These are phyloP conservation scores for Gracilariopsis chorda DNA, from an alignment of 23 red algal species.

Conservation along the genomic window DNA sequence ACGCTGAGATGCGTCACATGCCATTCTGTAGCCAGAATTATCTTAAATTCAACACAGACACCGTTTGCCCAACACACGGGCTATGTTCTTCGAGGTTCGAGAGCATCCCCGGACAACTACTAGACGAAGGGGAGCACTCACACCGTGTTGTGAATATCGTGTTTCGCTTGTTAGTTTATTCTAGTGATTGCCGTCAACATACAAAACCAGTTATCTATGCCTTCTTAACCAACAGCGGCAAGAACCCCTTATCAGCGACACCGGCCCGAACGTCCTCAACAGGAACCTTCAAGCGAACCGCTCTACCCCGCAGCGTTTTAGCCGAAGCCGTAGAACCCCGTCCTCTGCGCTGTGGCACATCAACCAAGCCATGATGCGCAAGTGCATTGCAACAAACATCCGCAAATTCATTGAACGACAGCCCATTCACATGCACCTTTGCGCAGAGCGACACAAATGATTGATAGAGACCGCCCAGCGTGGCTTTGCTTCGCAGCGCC, in stretches of 20 bases:
- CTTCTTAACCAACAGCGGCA: constrained; percentile 23
- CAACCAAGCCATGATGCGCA: constrained; percentile 58
- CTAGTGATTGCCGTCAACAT: no score
- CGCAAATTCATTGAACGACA: constrained; percentile 49
- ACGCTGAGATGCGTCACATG: no score
- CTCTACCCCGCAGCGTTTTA: constrained; percentile 6
- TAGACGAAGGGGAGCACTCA: no score
- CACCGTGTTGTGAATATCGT: no score
- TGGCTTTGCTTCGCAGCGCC: background rate
- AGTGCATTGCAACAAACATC: constrained; percentile 71
- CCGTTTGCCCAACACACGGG: no score
- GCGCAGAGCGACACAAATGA: constrained; percentile 15
- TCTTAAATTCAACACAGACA: no score
- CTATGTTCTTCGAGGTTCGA: no score
- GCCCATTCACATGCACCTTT: constrained; percentile 7
- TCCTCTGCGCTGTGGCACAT: background rate
- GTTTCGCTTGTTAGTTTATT: no score
- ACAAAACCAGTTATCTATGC: no score
- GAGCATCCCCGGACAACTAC: no score
- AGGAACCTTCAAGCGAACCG: constrained; percentile 27
- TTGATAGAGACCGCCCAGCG: constrained; percentile 53
- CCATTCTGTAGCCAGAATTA: no score
- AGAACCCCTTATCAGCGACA: constrained; percentile 10
- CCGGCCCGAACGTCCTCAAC: constrained; percentile 46
- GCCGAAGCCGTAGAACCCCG: background rate